Base-by-base conservation (phyloP, 495 filamentous ascomycete genomes). In the Xanthoparmelia taractica region DNA sequence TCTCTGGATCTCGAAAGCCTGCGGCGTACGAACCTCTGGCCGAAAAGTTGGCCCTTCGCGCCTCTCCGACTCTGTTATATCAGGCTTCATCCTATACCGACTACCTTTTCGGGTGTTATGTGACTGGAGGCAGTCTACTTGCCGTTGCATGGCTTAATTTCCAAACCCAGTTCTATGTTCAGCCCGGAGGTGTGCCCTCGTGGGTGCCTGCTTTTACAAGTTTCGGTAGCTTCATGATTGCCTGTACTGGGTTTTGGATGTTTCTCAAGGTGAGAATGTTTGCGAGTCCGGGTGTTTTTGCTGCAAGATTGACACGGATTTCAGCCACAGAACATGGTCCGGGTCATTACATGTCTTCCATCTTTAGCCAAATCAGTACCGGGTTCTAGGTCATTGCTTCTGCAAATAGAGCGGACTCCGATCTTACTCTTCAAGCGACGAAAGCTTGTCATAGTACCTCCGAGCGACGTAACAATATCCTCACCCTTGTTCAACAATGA, bases 401-500 rank as follows among this genome's bases (percentile, higher is more conserved):
- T 71, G 18, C 68, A 59, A 52, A 60, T 71, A 33, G 66, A 68
- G 38, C 56, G 65, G 20, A 58, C 31, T n/a, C 72, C 74, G 18
- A 65, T 76, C 59, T 60, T 77, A n/a, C 80, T 79, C 7, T 77
- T 78, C 65, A 67, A 57, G 37, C 75, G 73, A 65, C 74, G 75
- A 12, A 73, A 69, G 57, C 66, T 73, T 31, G 68, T 81, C 57
- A 74, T 75, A 29, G 77, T 74, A 12, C 57, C 73, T 38, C 73
- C 75, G 2, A 71, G 68, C 31, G 76, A 78, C 38, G 68, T 80
- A 23, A 67, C 70, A 33, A 73, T 79, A 54, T 72, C 75, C 15
- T 73, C 73, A 43, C 71, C 67, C 38, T 45, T 80, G 17, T 72
- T 72, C 18, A 57, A 67, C 43, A 57, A 63, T 15, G 64, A 70